These are phyloP conservation scores for Pestalotiopsis fici DNA, from an alignment of 2,329 filamentous ascomycete species.

Conservation along the genomic window DNA sequence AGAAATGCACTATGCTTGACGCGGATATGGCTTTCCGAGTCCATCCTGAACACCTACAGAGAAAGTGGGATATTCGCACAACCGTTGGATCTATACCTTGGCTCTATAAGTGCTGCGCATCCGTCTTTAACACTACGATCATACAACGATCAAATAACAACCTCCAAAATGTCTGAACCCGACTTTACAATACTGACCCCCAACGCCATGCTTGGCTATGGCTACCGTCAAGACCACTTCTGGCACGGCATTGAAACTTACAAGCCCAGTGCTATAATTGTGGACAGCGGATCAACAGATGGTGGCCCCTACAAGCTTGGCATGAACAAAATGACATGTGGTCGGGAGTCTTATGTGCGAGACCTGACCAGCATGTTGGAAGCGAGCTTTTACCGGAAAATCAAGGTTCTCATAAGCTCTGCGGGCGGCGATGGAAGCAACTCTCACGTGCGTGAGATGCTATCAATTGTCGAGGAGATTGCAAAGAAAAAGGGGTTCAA, in stretches of 20 bases:
- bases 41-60: too few relatives aligned
- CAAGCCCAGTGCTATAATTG: constrained; percentile 33
- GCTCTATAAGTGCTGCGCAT: too few relatives aligned
- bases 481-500: constrained; percentile 20
- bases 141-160: neutral
- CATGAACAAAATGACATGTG: constrained; percentile 13
- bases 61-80: too few relatives aligned
- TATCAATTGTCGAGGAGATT: constrained; percentile 37
- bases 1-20: too few relatives aligned
- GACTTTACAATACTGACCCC: constrained; percentile 29
- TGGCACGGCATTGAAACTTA: constrained; percentile 27
- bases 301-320: constrained; percentile 22
- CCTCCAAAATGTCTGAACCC: neutral
- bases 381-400: constrained; percentile 21
- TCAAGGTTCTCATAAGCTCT: constrained; percentile 33
- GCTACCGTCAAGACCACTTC: constrained; percentile 28
- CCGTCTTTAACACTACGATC: neutral
- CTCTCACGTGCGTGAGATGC: constrained; percentile 38
- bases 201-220: constrained; percentile 33
- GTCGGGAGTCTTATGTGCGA: constrained; percentile 13
- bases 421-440: constrained; percentile 42
- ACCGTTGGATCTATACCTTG: too few relatives aligned
- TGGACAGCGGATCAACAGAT: constrained; percentile 36
- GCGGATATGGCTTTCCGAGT: too few relatives aligned
- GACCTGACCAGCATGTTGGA: constrained; percentile 25